Percentiles rank a stretch among this genome's conserved stretches.
Conservation (phyloP, 495 filamentous ascomycete species). For the Pseudoneurospora amorphoporcata region DNA sequence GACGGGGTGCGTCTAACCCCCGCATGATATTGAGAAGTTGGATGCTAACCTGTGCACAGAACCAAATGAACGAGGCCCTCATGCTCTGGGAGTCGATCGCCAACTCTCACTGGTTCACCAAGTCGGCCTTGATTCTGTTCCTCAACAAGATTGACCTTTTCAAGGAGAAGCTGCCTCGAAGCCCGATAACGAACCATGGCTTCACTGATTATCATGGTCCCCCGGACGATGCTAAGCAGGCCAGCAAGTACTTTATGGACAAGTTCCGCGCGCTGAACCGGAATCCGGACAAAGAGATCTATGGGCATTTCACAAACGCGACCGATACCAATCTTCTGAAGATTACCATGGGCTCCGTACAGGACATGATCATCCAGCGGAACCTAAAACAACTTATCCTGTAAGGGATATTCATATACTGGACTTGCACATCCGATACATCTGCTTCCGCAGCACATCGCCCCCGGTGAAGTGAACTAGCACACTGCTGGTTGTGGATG, state of each 20-base stretch:
- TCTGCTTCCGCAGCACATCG: neutral
- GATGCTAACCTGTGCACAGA: slow-evolving; percentile 45
- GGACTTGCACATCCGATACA: neutral
- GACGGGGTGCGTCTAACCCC: slow-evolving; percentile 62
- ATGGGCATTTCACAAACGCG: slow-evolving; percentile 88
- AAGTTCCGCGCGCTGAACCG: slow-evolving; percentile 82
- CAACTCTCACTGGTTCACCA: slow-evolving; percentile 96
- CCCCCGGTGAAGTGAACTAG: neutral
- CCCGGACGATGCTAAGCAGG: slow-evolving; percentile 43
- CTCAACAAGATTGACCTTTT: slow-evolving; percentile 99
- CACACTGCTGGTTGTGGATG: neutral
- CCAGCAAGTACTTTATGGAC: slow-evolving; percentile 78
- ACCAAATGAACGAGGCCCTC: slow-evolving; percentile 99
- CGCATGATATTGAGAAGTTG: neutral
- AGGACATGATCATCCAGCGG: slow-evolving; percentile 98
- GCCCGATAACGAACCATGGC: slow-evolving; percentile 71
- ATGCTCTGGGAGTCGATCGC: slow-evolving; percentile 97
- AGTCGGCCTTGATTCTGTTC: slow-evolving; percentile 93
- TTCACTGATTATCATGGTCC: slow-evolving; percentile 80
- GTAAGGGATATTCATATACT: slow-evolving; percentile 37
- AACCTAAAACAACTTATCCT: slow-evolving; percentile 92
- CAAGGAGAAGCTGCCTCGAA: slow-evolving; percentile 72
- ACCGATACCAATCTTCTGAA: slow-evolving; percentile 93
- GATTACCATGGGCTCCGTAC: slow-evolving; percentile 93
- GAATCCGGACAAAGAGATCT: slow-evolving; percentile 78